Conservation (phyloP, 371 early-diverging fungal species). For the Syncephalastrum monosporum region DNA sequence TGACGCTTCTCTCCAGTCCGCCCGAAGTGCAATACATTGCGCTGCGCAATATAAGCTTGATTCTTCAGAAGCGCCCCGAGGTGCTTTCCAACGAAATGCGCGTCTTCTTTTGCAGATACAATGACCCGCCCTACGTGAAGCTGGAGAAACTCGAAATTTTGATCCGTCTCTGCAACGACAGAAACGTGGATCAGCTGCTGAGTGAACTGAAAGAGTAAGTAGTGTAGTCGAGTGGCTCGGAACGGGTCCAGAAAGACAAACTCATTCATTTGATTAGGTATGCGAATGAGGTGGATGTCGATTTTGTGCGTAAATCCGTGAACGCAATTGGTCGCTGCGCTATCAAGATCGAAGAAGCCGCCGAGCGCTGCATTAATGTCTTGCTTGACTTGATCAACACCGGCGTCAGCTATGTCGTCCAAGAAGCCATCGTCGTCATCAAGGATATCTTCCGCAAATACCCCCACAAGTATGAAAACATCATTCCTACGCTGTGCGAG, state of each 20-base stretch:
- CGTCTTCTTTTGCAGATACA: constrained; percentile 95
- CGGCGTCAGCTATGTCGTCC: constrained; percentile 91
- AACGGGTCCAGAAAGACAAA: too few species aligned
- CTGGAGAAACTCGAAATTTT: constrained; percentile 91
- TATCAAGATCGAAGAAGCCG: constrained; percentile 80
- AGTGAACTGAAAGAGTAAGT: constrained; percentile 90
- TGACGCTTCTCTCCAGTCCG: constrained; percentile 83
- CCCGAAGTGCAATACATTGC: constrained; percentile 96
- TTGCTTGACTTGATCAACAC: constrained; percentile 86
- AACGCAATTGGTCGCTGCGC: constrained; percentile 92
- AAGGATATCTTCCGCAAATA: constrained; percentile 96
- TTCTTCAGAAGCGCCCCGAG: constrained; percentile 81
- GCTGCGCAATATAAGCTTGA: constrained; percentile 85
- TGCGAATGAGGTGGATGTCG: constrained; percentile 92
- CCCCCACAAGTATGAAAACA: constrained; percentile 89
- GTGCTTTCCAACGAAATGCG: constrained; percentile 84
- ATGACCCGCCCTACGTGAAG: constrained; percentile 96
- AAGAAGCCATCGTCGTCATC: constrained; percentile 91
- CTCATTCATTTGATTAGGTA: constrained; percentile 50
- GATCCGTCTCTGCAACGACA: constrained; percentile 76
- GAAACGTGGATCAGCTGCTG: constrained; percentile 81
- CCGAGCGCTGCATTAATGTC: constrained; percentile 84
- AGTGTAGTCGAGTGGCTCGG: constrained; percentile 1
- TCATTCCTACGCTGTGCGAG: constrained; percentile 85
- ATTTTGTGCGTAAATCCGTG: constrained; percentile 93